Evolutionary conservation across 129 eudicot genomes (phyloP).

Genomic region (Deinandra increscens): DNA sequence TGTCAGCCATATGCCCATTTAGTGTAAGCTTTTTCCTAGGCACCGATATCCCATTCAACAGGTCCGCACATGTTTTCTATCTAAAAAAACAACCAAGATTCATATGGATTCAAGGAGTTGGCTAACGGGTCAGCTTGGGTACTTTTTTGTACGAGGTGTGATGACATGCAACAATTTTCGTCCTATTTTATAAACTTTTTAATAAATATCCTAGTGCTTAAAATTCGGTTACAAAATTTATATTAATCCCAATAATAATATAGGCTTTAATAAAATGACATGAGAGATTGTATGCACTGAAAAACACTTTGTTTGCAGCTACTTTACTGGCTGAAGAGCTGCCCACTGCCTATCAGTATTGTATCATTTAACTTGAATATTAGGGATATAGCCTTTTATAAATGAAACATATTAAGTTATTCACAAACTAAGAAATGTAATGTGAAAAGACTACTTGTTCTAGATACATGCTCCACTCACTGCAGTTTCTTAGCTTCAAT

Average conservation of each 20-base stretch:
- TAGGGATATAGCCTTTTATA: too few relatives aligned
- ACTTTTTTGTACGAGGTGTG: too few relatives aligned
- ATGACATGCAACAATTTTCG: background rate
- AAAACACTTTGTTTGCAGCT: conserved; percentile 35
- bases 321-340: conserved; percentile 44
- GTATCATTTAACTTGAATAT: too few relatives aligned
- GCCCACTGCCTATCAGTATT: conserved; percentile 54
- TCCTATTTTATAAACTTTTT: too few relatives aligned
- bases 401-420: too few relatives aligned
- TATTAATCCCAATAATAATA: background rate
- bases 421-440: too few relatives aligned
- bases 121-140: background rate
- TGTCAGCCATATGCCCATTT: too few relatives aligned
- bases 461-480: conserved; percentile 72
- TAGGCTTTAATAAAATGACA: background rate
- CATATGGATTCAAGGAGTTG: conserved; percentile 6
- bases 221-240: background rate
- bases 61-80: too few relatives aligned
- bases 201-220: background rate
- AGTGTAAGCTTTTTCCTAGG: too few relatives aligned
- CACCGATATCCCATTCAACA: conserved; percentile 96
- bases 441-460: conserved; percentile 57
- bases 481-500: conserved; percentile 68
- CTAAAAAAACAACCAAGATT: too few relatives aligned
- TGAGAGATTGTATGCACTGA: too few relatives aligned